These are phyloP conservation scores for Talaromyces sp. DNA, from an alignment of 2,329 filamentous ascomycete species.

Conservation along the genomic window DNA sequence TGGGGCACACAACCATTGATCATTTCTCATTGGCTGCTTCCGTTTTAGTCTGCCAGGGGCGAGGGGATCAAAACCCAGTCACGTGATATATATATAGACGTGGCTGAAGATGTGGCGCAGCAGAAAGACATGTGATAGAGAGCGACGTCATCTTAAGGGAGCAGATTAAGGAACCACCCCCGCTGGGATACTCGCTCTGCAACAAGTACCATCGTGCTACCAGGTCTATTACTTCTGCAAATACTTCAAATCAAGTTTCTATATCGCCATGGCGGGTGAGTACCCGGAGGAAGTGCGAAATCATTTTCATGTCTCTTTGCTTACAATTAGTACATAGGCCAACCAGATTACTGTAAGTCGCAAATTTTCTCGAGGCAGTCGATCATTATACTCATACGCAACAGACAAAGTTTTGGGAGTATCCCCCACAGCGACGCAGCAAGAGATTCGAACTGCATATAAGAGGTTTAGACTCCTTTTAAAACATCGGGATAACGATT, in stretches of 20 bases:
- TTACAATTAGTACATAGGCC: slow-evolving; percentile 22
- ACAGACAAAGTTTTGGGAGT: slow-evolving; percentile 72
- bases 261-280: slow-evolving; percentile 11
- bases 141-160: slow-evolving; percentile 8
- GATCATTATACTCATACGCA: neutral
- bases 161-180: neutral
- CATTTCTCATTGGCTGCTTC: neutral
- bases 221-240: neutral
- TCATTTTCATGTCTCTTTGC: neutral
- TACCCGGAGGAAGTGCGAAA: neutral
- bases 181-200: neutral
- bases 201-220: neutral
- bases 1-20: slow-evolving; percentile 6
- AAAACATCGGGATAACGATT: too few relatives aligned
- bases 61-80: neutral
- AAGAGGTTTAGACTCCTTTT: slow-evolving; percentile 61
- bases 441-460: slow-evolving; percentile 90
- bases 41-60: slow-evolving; percentile 10
- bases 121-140: slow-evolving; percentile 12
- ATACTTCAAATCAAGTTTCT: neutral
- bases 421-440: slow-evolving; percentile 66
- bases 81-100: neutral
- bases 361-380: slow-evolving; percentile 8
- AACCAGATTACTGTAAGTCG: slow-evolving; percentile 42
- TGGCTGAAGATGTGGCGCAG: slow-evolving; percentile 17